Percentiles rank a stretch among this genome's conserved stretches.
These are phyloP conservation scores for Globisporangium megalacanthum DNA, from an alignment of 352 stramenopile species.

Conservation along the genomic window DNA sequence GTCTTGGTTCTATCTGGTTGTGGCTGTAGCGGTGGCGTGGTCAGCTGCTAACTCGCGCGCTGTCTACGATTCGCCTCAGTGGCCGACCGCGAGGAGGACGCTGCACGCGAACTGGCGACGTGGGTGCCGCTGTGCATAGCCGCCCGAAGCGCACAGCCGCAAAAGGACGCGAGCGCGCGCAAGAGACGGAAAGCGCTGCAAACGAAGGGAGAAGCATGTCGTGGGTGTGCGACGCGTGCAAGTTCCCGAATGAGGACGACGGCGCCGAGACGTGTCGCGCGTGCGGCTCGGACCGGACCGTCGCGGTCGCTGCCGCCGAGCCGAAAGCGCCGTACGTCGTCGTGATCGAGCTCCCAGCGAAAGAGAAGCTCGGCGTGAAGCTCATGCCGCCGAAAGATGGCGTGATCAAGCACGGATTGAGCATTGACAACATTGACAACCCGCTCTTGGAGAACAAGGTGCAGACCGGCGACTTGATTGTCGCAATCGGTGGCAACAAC, in stretches of 20 bases:
- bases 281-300: conserved; percentile 39
- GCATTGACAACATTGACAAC: conserved; percentile 87
- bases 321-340: conserved; percentile 37
- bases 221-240: conserved; percentile 56
- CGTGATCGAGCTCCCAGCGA: conserved; percentile 75
- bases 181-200: neutral
- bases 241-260: conserved; percentile 63
- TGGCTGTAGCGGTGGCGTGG: too few species aligned
- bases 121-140: too few species aligned
- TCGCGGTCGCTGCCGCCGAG: neutral
- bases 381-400: conserved; percentile 79
- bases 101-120: too few species aligned
- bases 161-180: too few species aligned
- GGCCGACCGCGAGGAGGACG: too few species aligned
- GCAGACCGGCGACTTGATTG: conserved; percentile 73
- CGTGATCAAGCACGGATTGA: conserved; percentile 76
- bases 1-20: too few species aligned
- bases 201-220: conserved; percentile 25
- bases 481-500: conserved; percentile 71
- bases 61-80: too few species aligned
- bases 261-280: conserved; percentile 49
- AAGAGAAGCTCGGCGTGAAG: conserved; percentile 84
- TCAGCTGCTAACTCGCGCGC: too few species aligned
- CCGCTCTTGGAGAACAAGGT: conserved; percentile 80
- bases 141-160: too few species aligned